Conservation (phyloP, 805 yeast species). For the Metschnikowia koreensis region DNA sequence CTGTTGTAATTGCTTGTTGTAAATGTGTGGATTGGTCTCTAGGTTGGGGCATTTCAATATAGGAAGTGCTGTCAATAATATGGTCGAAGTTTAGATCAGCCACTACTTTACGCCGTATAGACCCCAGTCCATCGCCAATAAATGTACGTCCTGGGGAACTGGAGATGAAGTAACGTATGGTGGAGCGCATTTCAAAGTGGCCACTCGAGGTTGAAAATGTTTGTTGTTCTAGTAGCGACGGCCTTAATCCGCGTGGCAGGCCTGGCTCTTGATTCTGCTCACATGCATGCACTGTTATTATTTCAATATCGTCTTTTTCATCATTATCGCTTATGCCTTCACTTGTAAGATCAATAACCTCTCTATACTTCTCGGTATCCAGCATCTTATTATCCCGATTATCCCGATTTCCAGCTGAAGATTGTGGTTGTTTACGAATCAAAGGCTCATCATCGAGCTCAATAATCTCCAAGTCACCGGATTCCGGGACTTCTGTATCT, state of each 20-base stretch:
- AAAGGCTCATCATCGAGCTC: background rate
- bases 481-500: constrained; percentile 20
- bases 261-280: background rate
- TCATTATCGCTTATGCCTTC: constrained; percentile 15
- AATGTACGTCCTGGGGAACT: constrained; percentile 27
- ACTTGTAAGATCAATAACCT: constrained; percentile 17
- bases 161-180: constrained; percentile 22
- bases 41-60: background rate
- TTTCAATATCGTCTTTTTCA: constrained; percentile 17
- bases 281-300: constrained; percentile 15
- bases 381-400: too few species aligned
- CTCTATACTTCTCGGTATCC: constrained; percentile 1
- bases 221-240: constrained; percentile 5
- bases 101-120: constrained; percentile 28
- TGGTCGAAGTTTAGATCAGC: constrained; percentile 30
- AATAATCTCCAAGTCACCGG: constrained; percentile 40
- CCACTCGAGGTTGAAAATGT: constrained; percentile 3
- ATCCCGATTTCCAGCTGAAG: background rate
- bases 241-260: background rate
- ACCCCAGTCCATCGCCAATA: constrained; percentile 21
- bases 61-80: constrained; percentile 22
- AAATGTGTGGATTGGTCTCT: too few species aligned
- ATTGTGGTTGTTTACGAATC: too few species aligned
- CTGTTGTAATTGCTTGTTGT: too few species aligned
- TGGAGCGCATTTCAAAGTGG: constrained; percentile 3